Conservation (phyloP, 1,284 basidiomycete genomes). For the Cryptococcus sp. region DNA sequence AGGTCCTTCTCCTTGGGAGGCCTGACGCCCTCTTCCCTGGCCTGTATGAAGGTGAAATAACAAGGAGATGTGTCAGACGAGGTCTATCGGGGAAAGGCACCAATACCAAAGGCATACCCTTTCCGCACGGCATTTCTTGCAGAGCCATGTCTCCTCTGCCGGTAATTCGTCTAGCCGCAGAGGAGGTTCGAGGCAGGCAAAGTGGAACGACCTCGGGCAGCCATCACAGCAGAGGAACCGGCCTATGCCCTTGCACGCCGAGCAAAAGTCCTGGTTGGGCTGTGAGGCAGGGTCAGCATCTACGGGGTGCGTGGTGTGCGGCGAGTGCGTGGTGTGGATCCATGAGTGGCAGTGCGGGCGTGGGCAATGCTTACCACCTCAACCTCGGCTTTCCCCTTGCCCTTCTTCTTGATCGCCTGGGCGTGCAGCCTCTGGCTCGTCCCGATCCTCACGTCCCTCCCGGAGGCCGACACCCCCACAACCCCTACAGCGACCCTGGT, state of each 20-base stretch:
- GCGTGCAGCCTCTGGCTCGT: conserved; percentile 17
- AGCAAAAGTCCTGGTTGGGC: conserved; percentile 93
- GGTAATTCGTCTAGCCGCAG: conserved; percentile 80
- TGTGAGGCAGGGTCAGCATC: conserved; percentile 40
- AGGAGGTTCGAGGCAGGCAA: conserved; percentile 93
- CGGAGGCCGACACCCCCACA: conserved; percentile 39
- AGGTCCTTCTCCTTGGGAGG: conserved; percentile 25
- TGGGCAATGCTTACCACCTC: conserved; percentile 24
- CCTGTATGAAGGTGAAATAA: not conserved
- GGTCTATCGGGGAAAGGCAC: not conserved
- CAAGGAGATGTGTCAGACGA: not conserved
- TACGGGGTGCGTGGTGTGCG: not conserved
- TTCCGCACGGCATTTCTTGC: conserved; percentile 51
- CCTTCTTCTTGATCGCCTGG: conserved; percentile 25
- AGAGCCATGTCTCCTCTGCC: conserved; percentile 90
- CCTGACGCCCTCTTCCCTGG: conserved; percentile 6
- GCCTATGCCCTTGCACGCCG: conserved; percentile 69
- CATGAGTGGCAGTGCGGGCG: too few relatives aligned
- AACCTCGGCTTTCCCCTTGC: conserved; percentile 29
- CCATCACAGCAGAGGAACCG: conserved; percentile 95
- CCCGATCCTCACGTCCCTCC: conserved; percentile 41
- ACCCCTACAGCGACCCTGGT: conserved; percentile 22
- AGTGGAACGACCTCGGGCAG: conserved; percentile 92
- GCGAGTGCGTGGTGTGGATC: too few relatives aligned
- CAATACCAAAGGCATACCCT: conserved; percentile 26